These are phyloP conservation scores for Protomyces pachydermus DNA, from an alignment of 1,139 yeast species.

Conservation along the genomic window DNA sequence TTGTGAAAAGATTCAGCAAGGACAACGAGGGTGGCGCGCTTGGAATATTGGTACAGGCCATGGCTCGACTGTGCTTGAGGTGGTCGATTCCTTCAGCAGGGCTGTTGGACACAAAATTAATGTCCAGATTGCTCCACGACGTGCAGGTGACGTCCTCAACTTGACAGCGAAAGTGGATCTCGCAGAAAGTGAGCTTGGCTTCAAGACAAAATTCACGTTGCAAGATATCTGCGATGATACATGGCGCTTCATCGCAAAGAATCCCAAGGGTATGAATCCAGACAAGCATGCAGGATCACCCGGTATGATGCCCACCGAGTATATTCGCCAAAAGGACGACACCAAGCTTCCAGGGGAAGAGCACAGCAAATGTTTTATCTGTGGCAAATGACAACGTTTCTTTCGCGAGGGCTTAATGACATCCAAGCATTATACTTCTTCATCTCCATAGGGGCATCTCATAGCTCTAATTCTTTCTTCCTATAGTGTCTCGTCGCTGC, in stretches of 20 bases:
- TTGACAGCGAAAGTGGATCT: constrained; percentile 67
- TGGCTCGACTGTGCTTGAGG: constrained; percentile 73
- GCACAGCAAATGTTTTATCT: constrained; percentile 11
- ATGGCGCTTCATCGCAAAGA: constrained; percentile 71
- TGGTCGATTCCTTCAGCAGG: constrained; percentile 59
- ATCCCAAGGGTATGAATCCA: constrained; percentile 45
- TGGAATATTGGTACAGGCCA: constrained; percentile 83
- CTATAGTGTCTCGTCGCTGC: no score
- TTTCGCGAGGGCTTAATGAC: not conserved
- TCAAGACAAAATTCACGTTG: constrained; percentile 57
- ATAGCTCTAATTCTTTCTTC: not conserved
- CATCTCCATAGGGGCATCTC: not conserved
- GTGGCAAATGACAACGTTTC: not conserved
- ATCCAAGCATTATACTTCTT: not conserved
- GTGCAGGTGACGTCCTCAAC: constrained; percentile 74
- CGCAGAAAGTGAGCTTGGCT: constrained; percentile 60
- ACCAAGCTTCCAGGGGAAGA: constrained; percentile 16
- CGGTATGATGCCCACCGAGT: constrained; percentile 18
- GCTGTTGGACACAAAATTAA: constrained; percentile 68
- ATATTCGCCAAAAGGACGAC: not conserved
- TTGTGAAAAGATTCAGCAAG: constrained; percentile 50
- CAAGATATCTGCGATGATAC: constrained; percentile 66
- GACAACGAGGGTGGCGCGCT: constrained; percentile 54
- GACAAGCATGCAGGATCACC: constrained; percentile 16
- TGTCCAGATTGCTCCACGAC: constrained; percentile 58